Base-by-base conservation (phyloP, 495 filamentous ascomycete species). In the Penicillium malachiteum region DNA sequence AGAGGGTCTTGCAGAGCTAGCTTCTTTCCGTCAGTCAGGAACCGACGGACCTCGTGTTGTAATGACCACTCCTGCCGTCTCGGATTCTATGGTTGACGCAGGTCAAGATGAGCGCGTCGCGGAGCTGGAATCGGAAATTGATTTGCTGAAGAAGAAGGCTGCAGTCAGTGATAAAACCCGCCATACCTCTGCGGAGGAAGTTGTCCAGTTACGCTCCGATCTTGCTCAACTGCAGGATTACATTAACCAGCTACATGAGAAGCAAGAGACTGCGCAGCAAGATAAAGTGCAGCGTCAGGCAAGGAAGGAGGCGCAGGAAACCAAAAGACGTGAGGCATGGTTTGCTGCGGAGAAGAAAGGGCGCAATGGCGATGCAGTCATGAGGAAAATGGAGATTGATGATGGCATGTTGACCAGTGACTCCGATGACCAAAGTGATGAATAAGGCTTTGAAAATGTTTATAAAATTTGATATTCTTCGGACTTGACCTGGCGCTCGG, bases 1-100 rank as follows among this genome's bases (percentile, higher is more conserved):
- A 49, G 78, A 83, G 50, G 76, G 81, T 31, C 70, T 84, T 13
- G 74, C 75, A 8, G 81, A 84, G 63, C 70, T 86, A 8, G 73
- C 74, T 26, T 45, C 72, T 8, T 52, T 78, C 12, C 56, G 60
- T 35, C 70, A 70, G 35, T 45, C 60, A 1, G 61, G 48, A 26
- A 17, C 52, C 5, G 60, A 64, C 33, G 46, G 52, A 3, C 17
- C 58, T 9, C 59, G 62, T 21, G 49, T 54, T 21, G 26, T 56
- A 3, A 40, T 57, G n/a, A 53, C 43, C n/a, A 30, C 59, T 14
- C 40, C 50, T 5, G 38, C 57, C 9, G 31, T 56, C 50, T 48
- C 55, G 5, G 50, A 64, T 11, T 38, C 37, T 18, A 61, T 54
- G 42, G 59, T 66, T 31, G 43, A 47, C 13, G 48, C 66, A 7